phyloP scores from a whole-genome alignment of 2,329 filamentous ascomycete genomes.

The Claviceps sp. region DNA sequence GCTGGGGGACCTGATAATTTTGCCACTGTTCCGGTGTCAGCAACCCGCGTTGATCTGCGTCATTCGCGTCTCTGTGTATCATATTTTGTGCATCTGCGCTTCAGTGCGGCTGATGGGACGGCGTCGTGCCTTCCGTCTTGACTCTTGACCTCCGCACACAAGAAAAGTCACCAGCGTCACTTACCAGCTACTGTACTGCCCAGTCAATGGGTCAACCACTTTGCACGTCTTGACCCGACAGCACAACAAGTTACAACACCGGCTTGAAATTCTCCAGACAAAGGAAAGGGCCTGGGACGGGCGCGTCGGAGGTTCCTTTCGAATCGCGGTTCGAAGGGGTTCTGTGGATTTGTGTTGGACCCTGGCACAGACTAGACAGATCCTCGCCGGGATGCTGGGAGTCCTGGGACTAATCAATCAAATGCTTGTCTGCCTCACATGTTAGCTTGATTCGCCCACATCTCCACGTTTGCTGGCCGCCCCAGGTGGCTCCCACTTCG shows the following conservation, averaged over 20 bases:
- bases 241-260: no score
- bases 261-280: no score
- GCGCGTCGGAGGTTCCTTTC: no score
- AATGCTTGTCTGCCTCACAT: conserved; percentile 1
- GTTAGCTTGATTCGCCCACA: conserved; percentile 1
- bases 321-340: not conserved
- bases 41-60: not conserved
- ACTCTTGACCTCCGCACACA: no score
- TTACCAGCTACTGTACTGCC: no score
- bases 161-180: no score
- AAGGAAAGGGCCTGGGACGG: no score
- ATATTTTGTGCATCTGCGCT: not conserved
- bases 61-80: not conserved
- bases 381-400: not conserved
- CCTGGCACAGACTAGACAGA: not conserved
- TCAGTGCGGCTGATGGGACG: not conserved
- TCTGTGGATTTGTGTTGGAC: not conserved
- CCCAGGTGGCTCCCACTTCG: not conserved
- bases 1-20: no score
- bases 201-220: no score
- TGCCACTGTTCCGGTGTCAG: not conserved
- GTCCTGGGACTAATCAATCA: not conserved
- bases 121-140: no score
- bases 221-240: no score
- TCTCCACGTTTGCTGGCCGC: not conserved